Percentiles rank a stretch among this genome's conserved stretches.
Conservation (phyloP, 1,284 basidiomycete species). For the Fomitopsis palustris region DNA sequence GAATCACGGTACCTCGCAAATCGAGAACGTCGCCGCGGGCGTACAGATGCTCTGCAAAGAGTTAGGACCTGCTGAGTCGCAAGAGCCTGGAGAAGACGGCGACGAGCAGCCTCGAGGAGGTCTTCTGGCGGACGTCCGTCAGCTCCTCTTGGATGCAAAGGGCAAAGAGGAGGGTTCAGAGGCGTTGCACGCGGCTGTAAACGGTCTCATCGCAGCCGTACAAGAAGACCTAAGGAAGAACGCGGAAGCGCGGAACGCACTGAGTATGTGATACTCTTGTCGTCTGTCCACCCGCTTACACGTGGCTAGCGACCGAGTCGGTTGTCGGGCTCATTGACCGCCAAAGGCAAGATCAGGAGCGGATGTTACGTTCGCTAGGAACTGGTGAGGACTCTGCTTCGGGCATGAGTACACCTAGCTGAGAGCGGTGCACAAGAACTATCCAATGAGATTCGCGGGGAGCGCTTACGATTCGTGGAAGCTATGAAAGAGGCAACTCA, state of each 20-base stretch:
- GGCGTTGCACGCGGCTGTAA: slow-evolving; percentile 43
- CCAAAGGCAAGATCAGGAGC: slow-evolving; percentile 69
- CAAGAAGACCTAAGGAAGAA: slow-evolving; percentile 33
- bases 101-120: slow-evolving; percentile 10
- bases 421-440: slow-evolving; percentile 50
- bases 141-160: slow-evolving; percentile 38
- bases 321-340: slow-evolving; percentile 59
- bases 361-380: slow-evolving; percentile 59
- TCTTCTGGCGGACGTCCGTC: slow-evolving; percentile 40
- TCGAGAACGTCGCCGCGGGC: slow-evolving; percentile 56
- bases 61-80: slow-evolving; percentile 34
- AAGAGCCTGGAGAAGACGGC: slow-evolving; percentile 10
- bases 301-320: slow-evolving; percentile 46
- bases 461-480: slow-evolving; percentile 81
- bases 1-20: slow-evolving; percentile 66
- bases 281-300: neutral
- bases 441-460: slow-evolving; percentile 77
- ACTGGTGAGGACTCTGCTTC: slow-evolving; percentile 41
- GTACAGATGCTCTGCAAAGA: slow-evolving; percentile 59
- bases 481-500: slow-evolving; percentile 88
- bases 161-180: slow-evolving; percentile 39
- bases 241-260: slow-evolving; percentile 31
- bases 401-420: neutral
- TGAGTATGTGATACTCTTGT: slow-evolving; percentile 27
- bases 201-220: slow-evolving; percentile 43